Base-by-base conservation (phyloP, 345 rosid species). In the Diplotaxis tenuifolia region DNA sequence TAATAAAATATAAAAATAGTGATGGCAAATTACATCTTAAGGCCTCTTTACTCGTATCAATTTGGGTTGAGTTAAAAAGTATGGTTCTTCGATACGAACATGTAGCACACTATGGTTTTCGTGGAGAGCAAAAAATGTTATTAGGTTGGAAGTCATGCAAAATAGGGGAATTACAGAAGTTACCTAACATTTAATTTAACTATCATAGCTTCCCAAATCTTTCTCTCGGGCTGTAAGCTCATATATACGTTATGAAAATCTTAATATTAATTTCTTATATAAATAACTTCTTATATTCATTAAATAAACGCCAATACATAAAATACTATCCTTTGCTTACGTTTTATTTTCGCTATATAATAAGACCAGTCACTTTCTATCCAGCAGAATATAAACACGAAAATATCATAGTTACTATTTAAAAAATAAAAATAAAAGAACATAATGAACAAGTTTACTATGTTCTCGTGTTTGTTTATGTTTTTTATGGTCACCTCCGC, bases 391-490 rank as follows among this genome's bases (percentile, higher is more conserved):
- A 21, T 54, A 10, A 50, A 52, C 25, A 52, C 28, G 6, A n/a
- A 40, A 42, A 58, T 38, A 47, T 14, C 23, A 50, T 16, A 49
- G 7, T 15, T 47, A 20, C 19, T 50, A 50, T 47, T 47, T 2
- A 19, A 50, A 50, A 42, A 22, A 14, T 0, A 31, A 62, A 11
- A 36, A 20, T 4, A 52, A 21, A 21, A 52, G 14, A 47, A 9
- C 47, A 47, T 5, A 49, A 66, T 66, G 69, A 50, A 50, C 21
- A 50, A 29, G 47, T 11, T 25, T 18, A 65, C 18, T 16, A 66
- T 20, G 12, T 19, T 50, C 28, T 18, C 52, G 47, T 66, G 29
- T 66, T 50, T 66, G 47, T 18, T 66, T 50, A 50, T 66, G 60
- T 52, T 50, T 15, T 50, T 53, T 6, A 20, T 31, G 59, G 4